Evolutionary conservation across 768 basidiomycete species (phyloP).

Genomic region (Aureoboletus auriporus): DNA sequence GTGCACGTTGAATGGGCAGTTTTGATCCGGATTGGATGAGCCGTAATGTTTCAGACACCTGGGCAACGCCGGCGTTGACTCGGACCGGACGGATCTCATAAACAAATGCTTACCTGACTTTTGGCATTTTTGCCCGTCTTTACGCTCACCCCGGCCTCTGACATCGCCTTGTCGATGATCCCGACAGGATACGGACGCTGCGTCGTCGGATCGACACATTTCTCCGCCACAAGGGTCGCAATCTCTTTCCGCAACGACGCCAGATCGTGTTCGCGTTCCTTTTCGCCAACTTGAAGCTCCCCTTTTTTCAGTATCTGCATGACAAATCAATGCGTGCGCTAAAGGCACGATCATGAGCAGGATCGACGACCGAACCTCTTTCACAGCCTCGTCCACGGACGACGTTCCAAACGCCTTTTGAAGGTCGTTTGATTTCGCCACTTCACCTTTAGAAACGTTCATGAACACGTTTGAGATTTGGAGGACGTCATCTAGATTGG

Average conservation of each 20-base stretch:
- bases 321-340: background rate
- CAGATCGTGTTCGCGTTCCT: constrained; percentile 91
- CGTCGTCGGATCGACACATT: constrained; percentile 91
- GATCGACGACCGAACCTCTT: constrained; percentile 55
- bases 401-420: constrained; percentile 87
- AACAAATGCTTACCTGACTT: constrained; percentile 61
- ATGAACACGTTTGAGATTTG: constrained; percentile 95
- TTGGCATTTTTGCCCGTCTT: constrained; percentile 89
- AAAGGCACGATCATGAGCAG: background rate
- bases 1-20: constrained; percentile 89
- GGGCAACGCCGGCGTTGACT: background rate
- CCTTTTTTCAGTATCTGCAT: constrained; percentile 91
- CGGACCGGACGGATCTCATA: background rate
- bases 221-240: constrained; percentile 90
- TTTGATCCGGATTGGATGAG: constrained; percentile 74
- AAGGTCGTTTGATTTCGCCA: constrained; percentile 85
- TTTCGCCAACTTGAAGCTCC: constrained; percentile 94
- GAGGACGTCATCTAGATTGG: constrained; percentile 89
- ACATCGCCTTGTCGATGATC: constrained; percentile 98
- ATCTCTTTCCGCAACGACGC: constrained; percentile 82
- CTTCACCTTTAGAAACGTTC: constrained; percentile 95
- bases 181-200: constrained; percentile 88
- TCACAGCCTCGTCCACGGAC: constrained; percentile 66
- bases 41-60: constrained; percentile 90
- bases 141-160: constrained; percentile 90